Base-by-base conservation (phyloP, 2,329 filamentous ascomycete species). In the Chaetomiaceae sp. region DNA sequence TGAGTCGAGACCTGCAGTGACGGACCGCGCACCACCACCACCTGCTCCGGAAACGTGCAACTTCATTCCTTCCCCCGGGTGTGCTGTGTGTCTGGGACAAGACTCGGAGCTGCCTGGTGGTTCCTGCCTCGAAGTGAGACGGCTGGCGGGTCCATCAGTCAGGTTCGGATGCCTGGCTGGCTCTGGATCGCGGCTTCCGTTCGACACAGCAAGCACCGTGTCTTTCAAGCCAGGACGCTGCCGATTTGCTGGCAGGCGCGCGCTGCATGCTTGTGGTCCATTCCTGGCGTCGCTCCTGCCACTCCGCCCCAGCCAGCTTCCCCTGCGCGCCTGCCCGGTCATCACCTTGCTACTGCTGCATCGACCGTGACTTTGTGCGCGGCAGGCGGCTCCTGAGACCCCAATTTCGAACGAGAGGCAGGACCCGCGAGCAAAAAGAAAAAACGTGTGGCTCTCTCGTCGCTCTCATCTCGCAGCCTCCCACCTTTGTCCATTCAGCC, bases 401-500 rank as follows among this genome's bases (percentile, higher is more conserved):
- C 48, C 46, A 47, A 51, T 46, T 47, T 42, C 52, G 37, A 45
- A 45, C 22, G 15, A n/a, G n/a, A n/a, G n/a, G n/a, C n/a, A n/a
- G n/a, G n/a, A n/a, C n/a, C n/a, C 33, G 45, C 27, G 14, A 43
- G 45, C 42, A 38, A 46, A 47, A 47, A 47, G 30, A 39, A 45
- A 47, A 34, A 49, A 27, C 29, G 39, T 41, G 48, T 47, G 51
- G 44, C 46, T 44, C 37, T 27, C 38, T 49, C 51, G 41, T 50
- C 46, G 41, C 37, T 27, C 38, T 49, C 51, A 43, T 50, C 51
- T 51, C 44, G 46, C 39, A 44, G 48, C 48, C 45, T 47, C 36
- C 42, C 49, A 50, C 38, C 46, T 34, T 45, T 42, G n/a, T n/a
- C 50, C 54, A 56, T 49, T 57, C 56, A 58, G 56, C 56, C 55